Conservation (phyloP, 176 grass and related monocot genomes). For the Calamus simplicifolius region DNA sequence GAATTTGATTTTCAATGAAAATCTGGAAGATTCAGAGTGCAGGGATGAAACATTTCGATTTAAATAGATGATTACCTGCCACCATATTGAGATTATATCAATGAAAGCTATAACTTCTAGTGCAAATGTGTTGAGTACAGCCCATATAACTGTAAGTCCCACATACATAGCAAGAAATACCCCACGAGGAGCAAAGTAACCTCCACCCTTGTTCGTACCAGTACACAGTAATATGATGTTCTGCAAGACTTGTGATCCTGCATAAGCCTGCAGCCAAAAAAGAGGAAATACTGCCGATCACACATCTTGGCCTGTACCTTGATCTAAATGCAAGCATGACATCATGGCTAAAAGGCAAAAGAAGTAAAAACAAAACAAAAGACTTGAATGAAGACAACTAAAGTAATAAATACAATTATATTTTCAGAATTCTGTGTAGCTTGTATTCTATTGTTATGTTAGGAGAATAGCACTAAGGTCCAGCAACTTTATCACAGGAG, state of each 20-base stretch:
- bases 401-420: no score
- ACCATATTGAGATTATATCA: slow-evolving; percentile 92
- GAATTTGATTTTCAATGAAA: no score
- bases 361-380: no score
- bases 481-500: no score
- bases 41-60: no score
- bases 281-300: background rate
- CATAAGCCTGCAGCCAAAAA: slow-evolving; percentile 54
- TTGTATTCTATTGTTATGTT: no score
- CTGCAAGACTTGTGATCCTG: slow-evolving; percentile 72
- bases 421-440: no score
- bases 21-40: no score
- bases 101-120: slow-evolving; percentile 88
- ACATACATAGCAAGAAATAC: slow-evolving; percentile 88
- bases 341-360: no score
- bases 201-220: slow-evolving; percentile 78
- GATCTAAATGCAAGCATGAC: background rate
- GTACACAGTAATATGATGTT: slow-evolving; percentile 90
- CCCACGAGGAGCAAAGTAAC: slow-evolving; percentile 69
- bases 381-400: no score
- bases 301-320: background rate
- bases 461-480: no score
- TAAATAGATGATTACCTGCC: slow-evolving; percentile 49
- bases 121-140: slow-evolving; percentile 94
- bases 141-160: slow-evolving; percentile 75